Conservation (phyloP, 1,139 yeast genomes). For the Pichia sp. region DNA sequence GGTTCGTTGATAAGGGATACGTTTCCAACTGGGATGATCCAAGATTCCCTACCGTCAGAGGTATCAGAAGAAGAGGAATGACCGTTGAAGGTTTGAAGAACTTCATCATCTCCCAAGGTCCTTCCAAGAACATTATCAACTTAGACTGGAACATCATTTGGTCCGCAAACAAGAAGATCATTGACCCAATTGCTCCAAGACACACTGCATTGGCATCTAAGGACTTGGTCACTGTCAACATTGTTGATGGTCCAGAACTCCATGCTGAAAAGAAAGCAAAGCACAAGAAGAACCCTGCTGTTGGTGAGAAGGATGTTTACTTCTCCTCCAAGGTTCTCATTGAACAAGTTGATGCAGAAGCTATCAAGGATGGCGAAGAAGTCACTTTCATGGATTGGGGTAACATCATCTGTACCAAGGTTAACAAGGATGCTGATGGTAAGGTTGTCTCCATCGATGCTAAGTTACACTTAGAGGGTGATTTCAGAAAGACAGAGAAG, state of each 20-base stretch:
- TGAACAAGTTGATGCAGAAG: slow-evolving; percentile 86
- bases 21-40: slow-evolving; percentile 98
- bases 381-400: slow-evolving; percentile 99
- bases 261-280: slow-evolving; percentile 71
- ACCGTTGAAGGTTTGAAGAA: slow-evolving; percentile 93
- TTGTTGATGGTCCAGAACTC: slow-evolving; percentile 67
- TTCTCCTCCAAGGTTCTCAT: slow-evolving; percentile 58
- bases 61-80: slow-evolving; percentile 99
- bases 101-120: slow-evolving; percentile 92
- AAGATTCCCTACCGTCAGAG: slow-evolving; percentile 97
- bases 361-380: slow-evolving; percentile 69
- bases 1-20: slow-evolving; percentile 88
- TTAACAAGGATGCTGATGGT: slow-evolving; percentile 48
- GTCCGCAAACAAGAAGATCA: slow-evolving; percentile 94
- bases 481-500: slow-evolving; percentile 93
- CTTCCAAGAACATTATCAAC: slow-evolving; percentile 91
- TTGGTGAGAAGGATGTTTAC: slow-evolving; percentile 78
- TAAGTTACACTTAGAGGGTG: slow-evolving; percentile 88
- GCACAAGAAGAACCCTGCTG: slow-evolving; percentile 92
- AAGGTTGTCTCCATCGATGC: slow-evolving; percentile 63
- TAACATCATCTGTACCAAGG: slow-evolving; percentile 74
- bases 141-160: slow-evolving; percentile 95
- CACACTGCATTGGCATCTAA: slow-evolving; percentile 67
- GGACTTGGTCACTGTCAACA: slow-evolving; percentile 57
- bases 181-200: slow-evolving; percentile 95